Evolutionary conservation across 1,284 basidiomycete species (phyloP), one percentile per base, ranked within the genome.

Genomic region (Puccinia hordei): DNA sequence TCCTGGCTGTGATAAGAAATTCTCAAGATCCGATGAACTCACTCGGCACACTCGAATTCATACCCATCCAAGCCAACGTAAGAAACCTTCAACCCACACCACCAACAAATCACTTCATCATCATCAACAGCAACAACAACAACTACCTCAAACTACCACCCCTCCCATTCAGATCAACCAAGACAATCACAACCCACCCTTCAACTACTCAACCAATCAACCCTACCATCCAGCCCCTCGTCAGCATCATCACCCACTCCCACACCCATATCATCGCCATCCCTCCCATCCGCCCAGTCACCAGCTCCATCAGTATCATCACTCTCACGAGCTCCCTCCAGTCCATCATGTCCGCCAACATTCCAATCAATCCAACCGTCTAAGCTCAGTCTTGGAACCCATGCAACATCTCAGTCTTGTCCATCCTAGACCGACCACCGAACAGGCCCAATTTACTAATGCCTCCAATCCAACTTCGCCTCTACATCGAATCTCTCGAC

Each of bases 21-120:
- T 99, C 87, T 96, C 93, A 44, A 91, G 96, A 82, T 95, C 93
- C 24, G 96, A 99, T 87, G 96, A 99, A 87, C 90, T 99, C 83
- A 99, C 96, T 30, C 90, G 96, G 80, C 96, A 99, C 85, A 92
- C 93, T 0, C 90, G 96, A 79, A 99, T 98, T 83, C 96, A 99
- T 86, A 91, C 87, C 63, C 88, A 86, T 79, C 86, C 86, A 13
- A 66, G 59, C n/a, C 78, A 49, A 83, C 83, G 74, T 83, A 85
- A 79, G 80, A 80, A 73, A 72, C 22, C 69, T 55, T 22, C 69
- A 46, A 5, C 46, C 6, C 1, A 17, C 66, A 69, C 17, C 24
- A 69, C 17, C 24, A 69, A 49, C 15, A 69, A 49, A 46, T 22
- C 22, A 35, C 22, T 49, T 51, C 69, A 80, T 33, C 38, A 77